phyloP scores from a whole-genome alignment of 768 basidiomycete species.

The Postia placenta region DNA sequence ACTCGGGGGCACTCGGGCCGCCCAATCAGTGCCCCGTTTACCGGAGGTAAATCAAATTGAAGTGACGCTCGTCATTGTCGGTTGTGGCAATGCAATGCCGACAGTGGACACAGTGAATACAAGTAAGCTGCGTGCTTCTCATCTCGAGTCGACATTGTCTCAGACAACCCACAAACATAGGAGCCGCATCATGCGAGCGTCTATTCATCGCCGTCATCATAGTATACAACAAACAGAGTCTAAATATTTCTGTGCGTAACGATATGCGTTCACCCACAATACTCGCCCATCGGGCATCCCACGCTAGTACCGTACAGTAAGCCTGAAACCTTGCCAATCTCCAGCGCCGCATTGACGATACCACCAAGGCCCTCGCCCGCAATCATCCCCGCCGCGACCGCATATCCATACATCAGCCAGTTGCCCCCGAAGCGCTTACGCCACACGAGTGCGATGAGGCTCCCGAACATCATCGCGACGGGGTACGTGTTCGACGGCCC shows the following conservation, averaged over 20 bases:
- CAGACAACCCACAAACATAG: no score
- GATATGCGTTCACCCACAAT: constrained; percentile 19
- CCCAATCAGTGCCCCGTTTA: no score
- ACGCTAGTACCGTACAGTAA: constrained; percentile 21
- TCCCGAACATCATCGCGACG: constrained; percentile 17
- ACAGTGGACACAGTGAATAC: no score
- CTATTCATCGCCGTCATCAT: no score
- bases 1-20: no score
- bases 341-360: constrained; percentile 26
- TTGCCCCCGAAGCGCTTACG: constrained; percentile 7
- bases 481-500: constrained; percentile 17
- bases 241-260: background rate
- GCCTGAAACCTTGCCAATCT: constrained; percentile 24
- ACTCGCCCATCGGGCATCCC: constrained; percentile 23
- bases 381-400: constrained; percentile 33
- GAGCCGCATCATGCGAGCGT: no score
- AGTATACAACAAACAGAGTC: background rate
- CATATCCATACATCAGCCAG: constrained; percentile 25
- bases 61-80: no score
- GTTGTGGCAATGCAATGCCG: no score
- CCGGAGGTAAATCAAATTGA: no score
- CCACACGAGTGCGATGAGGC: constrained; percentile 13
- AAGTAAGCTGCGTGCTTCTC: no score
- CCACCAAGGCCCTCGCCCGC: constrained; percentile 35
- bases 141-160: no score